Evolutionary conservation across 257 asterid genomes (phyloP).

Genomic region (Nicotiana paniculata): DNA sequence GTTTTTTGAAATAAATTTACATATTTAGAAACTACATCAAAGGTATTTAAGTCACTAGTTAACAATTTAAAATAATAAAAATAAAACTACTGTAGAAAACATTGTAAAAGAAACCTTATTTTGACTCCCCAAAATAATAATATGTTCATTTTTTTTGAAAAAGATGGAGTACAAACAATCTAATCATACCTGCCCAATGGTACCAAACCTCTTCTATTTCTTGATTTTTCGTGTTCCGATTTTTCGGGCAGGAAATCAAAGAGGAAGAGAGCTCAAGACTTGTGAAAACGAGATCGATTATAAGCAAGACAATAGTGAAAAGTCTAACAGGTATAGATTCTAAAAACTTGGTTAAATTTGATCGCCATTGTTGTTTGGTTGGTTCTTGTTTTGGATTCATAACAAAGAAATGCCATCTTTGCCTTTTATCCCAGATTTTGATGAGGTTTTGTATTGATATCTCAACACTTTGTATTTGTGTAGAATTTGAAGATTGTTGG

Average conservation of each 20-base stretch:
- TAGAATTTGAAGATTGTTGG: not conserved
- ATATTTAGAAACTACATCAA: too few species aligned
- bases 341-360: slow-evolving; percentile 8
- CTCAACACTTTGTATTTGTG: slow-evolving; percentile 13
- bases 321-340: slow-evolving; percentile 17
- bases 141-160: too few species aligned
- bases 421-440: slow-evolving; percentile 16
- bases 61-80: too few species aligned
- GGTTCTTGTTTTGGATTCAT: not conserved
- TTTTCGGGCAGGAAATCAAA: slow-evolving; percentile 1
- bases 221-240: not conserved
- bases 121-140: too few species aligned
- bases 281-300: slow-evolving; percentile 14
- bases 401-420: slow-evolving; percentile 13
- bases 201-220: slow-evolving; percentile 15
- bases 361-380: slow-evolving; percentile 16
- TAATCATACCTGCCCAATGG: slow-evolving; percentile 18
- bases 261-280: slow-evolving; percentile 26
- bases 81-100: too few species aligned
- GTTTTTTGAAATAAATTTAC: too few species aligned
- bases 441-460: slow-evolving; percentile 25
- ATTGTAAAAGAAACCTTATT: too few species aligned
- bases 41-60: too few species aligned
- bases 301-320: slow-evolving; percentile 11
- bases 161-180: not conserved